Percentiles rank a stretch among this genome's conserved stretches.
Evolutionary conservation across 768 basidiomycete genomes (phyloP).

Genomic region (Goffeauzyma gilvescens): DNA sequence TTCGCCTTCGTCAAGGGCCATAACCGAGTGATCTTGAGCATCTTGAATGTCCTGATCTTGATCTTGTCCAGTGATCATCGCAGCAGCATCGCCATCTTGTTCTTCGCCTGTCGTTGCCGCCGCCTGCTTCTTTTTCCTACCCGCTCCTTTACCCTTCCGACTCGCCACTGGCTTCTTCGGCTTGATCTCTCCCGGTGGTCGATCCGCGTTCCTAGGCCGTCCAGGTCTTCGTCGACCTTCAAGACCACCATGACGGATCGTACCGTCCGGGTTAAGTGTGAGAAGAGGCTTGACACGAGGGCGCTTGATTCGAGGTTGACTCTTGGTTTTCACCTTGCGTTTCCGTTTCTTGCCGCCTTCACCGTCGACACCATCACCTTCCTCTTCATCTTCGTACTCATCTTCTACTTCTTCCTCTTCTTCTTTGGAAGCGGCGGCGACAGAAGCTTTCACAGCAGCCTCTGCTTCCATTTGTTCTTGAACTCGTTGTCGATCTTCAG

Average conservation of each 20-base stretch:
- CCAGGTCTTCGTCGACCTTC: conserved; percentile 3
- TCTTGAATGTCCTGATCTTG: too few species aligned
- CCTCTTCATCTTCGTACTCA: background rate
- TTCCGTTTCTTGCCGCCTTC: background rate
- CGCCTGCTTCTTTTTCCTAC: too few species aligned
- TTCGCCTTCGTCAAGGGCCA: too few species aligned
- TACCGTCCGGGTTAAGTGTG: conserved; percentile 6
- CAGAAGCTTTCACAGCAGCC: background rate
- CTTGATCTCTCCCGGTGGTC: too few species aligned
- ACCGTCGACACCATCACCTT: background rate
- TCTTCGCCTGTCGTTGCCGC: too few species aligned
- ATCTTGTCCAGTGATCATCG: too few species aligned
- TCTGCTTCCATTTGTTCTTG: background rate
- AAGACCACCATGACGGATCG: conserved; percentile 4
- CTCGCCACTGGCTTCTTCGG: too few species aligned
- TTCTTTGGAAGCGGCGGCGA: background rate
- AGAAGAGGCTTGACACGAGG: conserved; percentile 5
- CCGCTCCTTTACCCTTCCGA: too few species aligned
- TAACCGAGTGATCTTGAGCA: too few species aligned
- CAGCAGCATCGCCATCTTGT: too few species aligned
- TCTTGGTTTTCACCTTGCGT: background rate
- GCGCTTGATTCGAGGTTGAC: background rate
- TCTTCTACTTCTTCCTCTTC: background rate
- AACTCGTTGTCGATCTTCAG: conserved; percentile 1
- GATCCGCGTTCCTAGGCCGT: background rate